phyloP scores from a whole-genome alignment of 1,139 yeast species.

The Williopsis jadinii region DNA sequence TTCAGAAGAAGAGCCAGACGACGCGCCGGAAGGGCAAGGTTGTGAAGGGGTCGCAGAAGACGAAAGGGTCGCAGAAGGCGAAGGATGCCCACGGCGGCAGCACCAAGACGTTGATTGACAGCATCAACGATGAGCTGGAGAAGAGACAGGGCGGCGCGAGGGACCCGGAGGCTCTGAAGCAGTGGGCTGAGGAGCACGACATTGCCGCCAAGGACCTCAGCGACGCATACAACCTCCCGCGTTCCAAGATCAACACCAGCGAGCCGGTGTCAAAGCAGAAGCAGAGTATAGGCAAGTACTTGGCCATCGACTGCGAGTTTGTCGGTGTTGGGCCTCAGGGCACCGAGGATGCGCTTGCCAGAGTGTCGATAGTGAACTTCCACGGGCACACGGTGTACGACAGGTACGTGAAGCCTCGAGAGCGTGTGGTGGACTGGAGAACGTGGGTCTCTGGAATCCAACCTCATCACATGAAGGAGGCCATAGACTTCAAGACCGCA shows the following conservation, averaged over 20 bases:
- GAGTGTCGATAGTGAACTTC: constrained; percentile 82
- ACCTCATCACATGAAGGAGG: constrained; percentile 60
- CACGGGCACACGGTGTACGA: constrained; percentile 71
- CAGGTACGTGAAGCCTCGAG: constrained; percentile 66
- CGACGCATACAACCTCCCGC: constrained; percentile 13
- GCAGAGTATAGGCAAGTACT: constrained; percentile 48
- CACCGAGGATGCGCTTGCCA: constrained; percentile 62
- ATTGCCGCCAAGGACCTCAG: constrained; percentile 13
- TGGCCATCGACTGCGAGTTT: constrained; percentile 91
- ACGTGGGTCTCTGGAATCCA: constrained; percentile 91
- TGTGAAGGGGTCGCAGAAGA: too few species aligned
- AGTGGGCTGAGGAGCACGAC: constrained; percentile 19
- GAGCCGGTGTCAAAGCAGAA: constrained; percentile 20
- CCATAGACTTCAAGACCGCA: constrained; percentile 60
- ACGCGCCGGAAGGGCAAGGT: not conserved
- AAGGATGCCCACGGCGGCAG: not conserved
- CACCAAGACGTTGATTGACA: constrained; percentile 13
- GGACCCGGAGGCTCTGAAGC: constrained; percentile 5
- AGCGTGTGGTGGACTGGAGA: constrained; percentile 81
- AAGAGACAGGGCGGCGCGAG: not conserved
- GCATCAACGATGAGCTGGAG: constrained; percentile 5
- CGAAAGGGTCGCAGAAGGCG: constrained; percentile 3
- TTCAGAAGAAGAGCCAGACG: constrained; percentile 2
- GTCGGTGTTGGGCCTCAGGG: constrained; percentile 86
- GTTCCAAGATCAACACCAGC: not conserved